Base-by-base conservation (phyloP, 257 asterid species). In the Fraxinus americana region DNA sequence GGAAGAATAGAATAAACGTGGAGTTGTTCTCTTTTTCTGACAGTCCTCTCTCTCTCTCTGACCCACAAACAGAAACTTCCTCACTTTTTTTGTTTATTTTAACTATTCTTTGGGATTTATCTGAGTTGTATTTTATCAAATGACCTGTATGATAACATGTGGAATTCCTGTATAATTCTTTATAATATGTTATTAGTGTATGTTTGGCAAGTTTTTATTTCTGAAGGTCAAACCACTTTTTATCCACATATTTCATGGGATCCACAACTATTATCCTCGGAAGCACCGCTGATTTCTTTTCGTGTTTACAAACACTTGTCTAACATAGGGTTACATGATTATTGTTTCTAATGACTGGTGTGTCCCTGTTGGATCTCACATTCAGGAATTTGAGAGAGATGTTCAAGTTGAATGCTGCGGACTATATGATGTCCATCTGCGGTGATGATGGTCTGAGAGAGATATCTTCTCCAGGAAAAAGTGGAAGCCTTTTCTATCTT, bases 361-460 rank as follows among this genome's bases (percentile, higher is more conserved):
- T 83, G 81, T 75, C 59, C 29, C 7, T 21, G 4, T 74, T 70
- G 30, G 76, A 78, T 86, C 72, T 81, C 81, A 77, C 90, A 83
- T 85, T 80, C 94, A 96, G 99, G 92, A 91, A 93, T 82, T 87
- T 96, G 89, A 92, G 98, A 77, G 99, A 92, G 86, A 48, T 96
- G 86, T 96, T 96, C 90, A 91, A 85, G 90, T 79, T 96, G 81
- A 85, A 92, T 82, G 95, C 99, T 68, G 98, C 98, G 72, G 98
- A 96, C 66, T 96, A 96, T 79, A 96, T 96, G 98, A 92, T 93
- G 97, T 92, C 99, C 77, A 96, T 96, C 76, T 93, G 97, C 82
- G 98, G 97, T 74, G 95, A 90, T 80, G 96, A 93, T 83, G 97
- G 96, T 81, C 88, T 96, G 83, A 89, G 90, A 82, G 97, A 91